Conservation (phyloP, 331 rosid species). For the Malus hybrid region DNA sequence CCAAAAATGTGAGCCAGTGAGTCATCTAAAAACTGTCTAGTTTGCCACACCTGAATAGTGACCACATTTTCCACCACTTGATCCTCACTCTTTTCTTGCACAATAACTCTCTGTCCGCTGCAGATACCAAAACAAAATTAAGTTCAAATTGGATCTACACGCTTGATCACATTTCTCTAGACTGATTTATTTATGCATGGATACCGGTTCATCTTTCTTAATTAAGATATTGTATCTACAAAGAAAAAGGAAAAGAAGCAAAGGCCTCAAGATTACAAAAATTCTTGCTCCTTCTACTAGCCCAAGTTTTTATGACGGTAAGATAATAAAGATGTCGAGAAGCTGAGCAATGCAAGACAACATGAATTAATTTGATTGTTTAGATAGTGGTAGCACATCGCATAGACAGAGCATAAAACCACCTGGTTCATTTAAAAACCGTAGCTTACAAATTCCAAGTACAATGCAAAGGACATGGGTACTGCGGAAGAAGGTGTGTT, state of each 20-base stretch:
- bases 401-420: neutral
- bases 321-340: neutral
- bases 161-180: neutral
- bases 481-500: neutral
- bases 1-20: neutral
- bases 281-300: neutral
- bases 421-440: neutral
- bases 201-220: neutral
- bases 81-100: slow-evolving; percentile 60
- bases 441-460: neutral
- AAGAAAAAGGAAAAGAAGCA: neutral
- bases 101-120: slow-evolving; percentile 79
- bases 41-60: slow-evolving; percentile 64
- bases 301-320: neutral
- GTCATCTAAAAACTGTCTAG: neutral
- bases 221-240: neutral
- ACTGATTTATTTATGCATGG: neutral
- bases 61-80: slow-evolving; percentile 60
- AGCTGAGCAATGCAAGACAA: neutral
- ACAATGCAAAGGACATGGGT: neutral
- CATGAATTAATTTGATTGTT: neutral
- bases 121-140: slow-evolving; percentile 14
- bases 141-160: neutral
- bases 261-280: neutral
- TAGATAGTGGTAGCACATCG: neutral